A percentile compares a stretch with the other conserved stretches of the same genome.
These are phyloP conservation scores for Entomortierella parvispora DNA, from an alignment of 192 early-diverging fungal species.

Conservation along the genomic window DNA sequence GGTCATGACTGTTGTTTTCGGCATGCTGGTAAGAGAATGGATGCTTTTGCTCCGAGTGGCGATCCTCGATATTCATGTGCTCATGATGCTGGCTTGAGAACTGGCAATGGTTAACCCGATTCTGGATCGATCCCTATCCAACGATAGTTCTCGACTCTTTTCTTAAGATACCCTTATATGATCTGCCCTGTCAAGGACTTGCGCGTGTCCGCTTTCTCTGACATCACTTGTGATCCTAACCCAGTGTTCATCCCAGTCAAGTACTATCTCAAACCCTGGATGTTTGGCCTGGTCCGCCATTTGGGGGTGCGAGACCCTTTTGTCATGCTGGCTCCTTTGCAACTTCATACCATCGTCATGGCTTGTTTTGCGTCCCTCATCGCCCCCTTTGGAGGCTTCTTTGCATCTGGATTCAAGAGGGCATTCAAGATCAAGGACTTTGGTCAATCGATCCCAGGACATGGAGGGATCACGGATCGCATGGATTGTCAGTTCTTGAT, in stretches of 20 bases:
- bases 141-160: constrained; percentile 56
- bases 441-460: constrained; percentile 96
- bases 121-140: neutral
- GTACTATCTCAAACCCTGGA: constrained; percentile 54
- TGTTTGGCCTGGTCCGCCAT: constrained; percentile 39
- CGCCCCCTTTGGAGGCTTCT: constrained; percentile 98
- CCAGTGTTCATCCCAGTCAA: constrained; percentile 61
- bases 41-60: neutral
- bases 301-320: constrained; percentile 32
- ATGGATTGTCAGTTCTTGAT: constrained; percentile 99
- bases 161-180: constrained; percentile 66
- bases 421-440: constrained; percentile 99
- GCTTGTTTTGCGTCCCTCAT: constrained; percentile 94
- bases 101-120: no score
- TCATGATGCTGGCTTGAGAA: no score
- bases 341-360: constrained; percentile 89
- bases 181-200: constrained; percentile 69
- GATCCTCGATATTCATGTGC: neutral
- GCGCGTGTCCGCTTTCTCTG: constrained; percentile 56
- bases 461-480: constrained; percentile 96
- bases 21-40: constrained; percentile 69
- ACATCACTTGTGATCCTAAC: constrained; percentile 63
- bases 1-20: constrained; percentile 86
- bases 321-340: constrained; percentile 84
- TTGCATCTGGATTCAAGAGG: constrained; percentile 95